Percentiles rank a stretch among this genome's conserved stretches.
Evolutionary conservation across 164 flowering plant species (phyloP).

Genomic region (Santalum album): DNA sequence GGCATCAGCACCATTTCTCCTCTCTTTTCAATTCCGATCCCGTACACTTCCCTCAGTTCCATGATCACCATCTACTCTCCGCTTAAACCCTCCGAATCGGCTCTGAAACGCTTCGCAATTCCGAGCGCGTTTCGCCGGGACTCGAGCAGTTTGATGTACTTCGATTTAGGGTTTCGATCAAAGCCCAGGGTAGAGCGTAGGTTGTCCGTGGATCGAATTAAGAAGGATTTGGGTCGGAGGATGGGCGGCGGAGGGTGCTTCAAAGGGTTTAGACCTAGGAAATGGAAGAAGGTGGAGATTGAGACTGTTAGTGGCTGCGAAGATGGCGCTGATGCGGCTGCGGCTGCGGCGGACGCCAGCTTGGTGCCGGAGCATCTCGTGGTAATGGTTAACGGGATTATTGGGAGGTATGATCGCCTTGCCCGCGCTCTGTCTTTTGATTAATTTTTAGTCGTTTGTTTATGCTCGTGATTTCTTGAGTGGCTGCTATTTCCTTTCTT

Average conservation of each 20-base stretch:
- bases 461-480: neutral
- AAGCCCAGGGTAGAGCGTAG: neutral
- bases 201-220: slow-evolving; percentile 6
- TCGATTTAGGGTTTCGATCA: slow-evolving; percentile 3
- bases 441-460: neutral
- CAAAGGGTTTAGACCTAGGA: slow-evolving; percentile 8
- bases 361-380: slow-evolving; percentile 64
- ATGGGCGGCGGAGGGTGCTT: slow-evolving; percentile 31
- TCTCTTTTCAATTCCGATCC: too few species aligned
- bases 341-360: slow-evolving; percentile 10
- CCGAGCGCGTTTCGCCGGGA: neutral
- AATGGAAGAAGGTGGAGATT: slow-evolving; percentile 22
- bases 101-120: neutral
- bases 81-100: slow-evolving; percentile 1
- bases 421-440: neutral
- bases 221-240: slow-evolving; percentile 19
- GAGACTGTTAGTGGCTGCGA: slow-evolving; percentile 40
- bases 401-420: slow-evolving; percentile 88
- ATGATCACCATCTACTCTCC: too few species aligned
- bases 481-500: neutral
- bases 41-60: too few species aligned
- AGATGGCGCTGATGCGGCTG: slow-evolving; percentile 32
- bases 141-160: neutral
- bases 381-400: slow-evolving; percentile 82
- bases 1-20: too few species aligned